phyloP scores from a whole-genome alignment of 345 rosid species.

The Sapria himalayana region DNA sequence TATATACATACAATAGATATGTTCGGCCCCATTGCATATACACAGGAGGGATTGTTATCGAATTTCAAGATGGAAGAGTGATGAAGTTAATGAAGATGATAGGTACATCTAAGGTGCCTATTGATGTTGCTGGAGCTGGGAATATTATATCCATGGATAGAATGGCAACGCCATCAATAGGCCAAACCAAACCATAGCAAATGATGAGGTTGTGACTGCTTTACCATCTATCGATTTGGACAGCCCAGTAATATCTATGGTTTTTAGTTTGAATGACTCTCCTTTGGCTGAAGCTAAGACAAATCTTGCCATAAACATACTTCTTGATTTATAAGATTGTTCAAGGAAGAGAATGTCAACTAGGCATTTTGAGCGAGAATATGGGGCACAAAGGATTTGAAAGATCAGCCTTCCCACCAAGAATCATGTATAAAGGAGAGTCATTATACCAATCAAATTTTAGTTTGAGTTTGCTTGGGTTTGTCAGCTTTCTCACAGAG shows the following conservation, averaged over 20 bases:
- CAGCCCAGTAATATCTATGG: constrained; percentile 98
- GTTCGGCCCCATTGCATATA: too few relatives aligned
- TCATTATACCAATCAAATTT: too few relatives aligned
- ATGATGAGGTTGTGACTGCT: constrained; percentile 60
- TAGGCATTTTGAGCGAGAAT: too few relatives aligned
- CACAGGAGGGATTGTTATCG: too few relatives aligned
- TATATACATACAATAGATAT: too few relatives aligned
- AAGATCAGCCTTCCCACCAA: too few relatives aligned
- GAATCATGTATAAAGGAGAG: too few relatives aligned
- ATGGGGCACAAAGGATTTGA: too few relatives aligned
- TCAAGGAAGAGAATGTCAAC: constrained; percentile 97
- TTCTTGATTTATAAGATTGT: constrained; percentile 79
- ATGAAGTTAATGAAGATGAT: constrained; percentile 90
- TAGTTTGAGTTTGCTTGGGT: too few relatives aligned
- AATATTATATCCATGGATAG: constrained; percentile 89
- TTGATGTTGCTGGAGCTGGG: constrained; percentile 88
- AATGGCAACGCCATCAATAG: constrained; percentile 63
- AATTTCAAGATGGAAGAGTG: too few relatives aligned
- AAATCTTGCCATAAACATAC: constrained; percentile 84
- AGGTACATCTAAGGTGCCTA: constrained; percentile 60
- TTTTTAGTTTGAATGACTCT: constrained; percentile 94
- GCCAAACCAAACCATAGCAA: constrained; percentile 86
- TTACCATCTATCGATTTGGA: constrained; percentile 76
- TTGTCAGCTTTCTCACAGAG: too few relatives aligned
- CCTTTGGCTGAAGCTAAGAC: constrained; percentile 96